Base-by-base conservation (phyloP, 169 alveolate species). In the Plasmodium berghei region DNA sequence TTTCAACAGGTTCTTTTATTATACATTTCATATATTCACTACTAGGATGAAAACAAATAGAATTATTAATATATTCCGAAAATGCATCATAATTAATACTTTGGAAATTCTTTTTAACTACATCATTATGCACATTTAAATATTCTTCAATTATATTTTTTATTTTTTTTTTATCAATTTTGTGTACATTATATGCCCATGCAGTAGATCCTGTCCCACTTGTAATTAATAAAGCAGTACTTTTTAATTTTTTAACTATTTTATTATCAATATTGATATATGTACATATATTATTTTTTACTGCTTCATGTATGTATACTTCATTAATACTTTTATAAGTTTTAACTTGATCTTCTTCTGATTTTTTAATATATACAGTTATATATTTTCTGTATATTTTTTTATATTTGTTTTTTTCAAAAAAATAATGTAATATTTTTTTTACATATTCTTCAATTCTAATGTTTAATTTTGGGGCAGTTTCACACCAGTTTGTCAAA, bases 131-230 rank as follows among this genome's bases (percentile, higher is more conserved):
- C 55, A 54, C 42, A 28, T 67, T 62, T 75, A 59, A 24, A 22
- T 42, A 56, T 77, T 74, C 70, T 1, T 89, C 80, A 20, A 87
- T 93, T n/a, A 94, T 91, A 49, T 93, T 88, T 70, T 89, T 75
- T 46, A 94, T 91, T 49, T 75, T 85, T 67, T 80, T 73, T 24
- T 74, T 85, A 58, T 88, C 89, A 48, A 88, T 69, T 64, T 95
- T 93, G 64, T 94, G 80, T 73, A 95, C 90, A 90, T 95, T 95
- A 86, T 93, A 95, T 18, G 96, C 95, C 97, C 97, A 95, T 0
- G 97, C 97, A 34, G 96, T 95, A 14, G 97, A 95, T 28, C 97
- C 97, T 8, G 97, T 94, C 1, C 97, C 97, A 24, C 95, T 92
- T 6, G 96, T 83, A 9, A 93, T 83, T 8, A 93, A 72, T n/a